Evolutionary conservation across 2,329 filamentous ascomycete genomes (phyloP).

Genomic region (Talaromyces sp.): DNA sequence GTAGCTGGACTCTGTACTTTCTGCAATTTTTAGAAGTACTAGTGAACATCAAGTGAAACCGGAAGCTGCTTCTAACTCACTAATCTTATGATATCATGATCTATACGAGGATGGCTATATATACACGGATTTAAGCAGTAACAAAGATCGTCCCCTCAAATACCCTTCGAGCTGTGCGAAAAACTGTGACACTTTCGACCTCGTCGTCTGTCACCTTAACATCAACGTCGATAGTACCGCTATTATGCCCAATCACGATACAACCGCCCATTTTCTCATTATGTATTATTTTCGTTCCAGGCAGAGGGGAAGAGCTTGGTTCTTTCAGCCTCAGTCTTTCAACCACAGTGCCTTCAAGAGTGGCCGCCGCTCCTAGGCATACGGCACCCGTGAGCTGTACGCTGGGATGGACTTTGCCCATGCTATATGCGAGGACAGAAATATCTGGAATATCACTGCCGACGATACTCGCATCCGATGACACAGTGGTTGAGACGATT

Average conservation of each 20-base stretch:
- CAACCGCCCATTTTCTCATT: background rate
- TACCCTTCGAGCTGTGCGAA: slow-evolving; percentile 15
- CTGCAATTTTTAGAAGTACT: background rate
- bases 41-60: too few species aligned
- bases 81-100: background rate
- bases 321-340: background rate
- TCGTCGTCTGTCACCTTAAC: slow-evolving; percentile 1
- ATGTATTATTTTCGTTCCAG: too few species aligned
- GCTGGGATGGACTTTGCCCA: slow-evolving; percentile 30
- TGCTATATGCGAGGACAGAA: slow-evolving; percentile 26
- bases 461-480: background rate
- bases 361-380: slow-evolving; percentile 26
- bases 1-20: background rate
- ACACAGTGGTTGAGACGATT: slow-evolving; percentile 42
- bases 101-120: background rate
- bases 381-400: slow-evolving; percentile 32
- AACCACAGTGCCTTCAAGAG: slow-evolving; percentile 26
- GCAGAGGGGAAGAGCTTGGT: too few species aligned
- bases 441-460: slow-evolving; percentile 26
- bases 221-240: slow-evolving; percentile 17
- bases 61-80: too few species aligned
- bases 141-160: slow-evolving; percentile 18
- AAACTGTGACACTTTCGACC: slow-evolving; percentile 15
- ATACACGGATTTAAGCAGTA: background rate
- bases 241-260: slow-evolving; percentile 10